Conservation (phyloP, 306 rosid genomes). For the Acacia confusa region DNA sequence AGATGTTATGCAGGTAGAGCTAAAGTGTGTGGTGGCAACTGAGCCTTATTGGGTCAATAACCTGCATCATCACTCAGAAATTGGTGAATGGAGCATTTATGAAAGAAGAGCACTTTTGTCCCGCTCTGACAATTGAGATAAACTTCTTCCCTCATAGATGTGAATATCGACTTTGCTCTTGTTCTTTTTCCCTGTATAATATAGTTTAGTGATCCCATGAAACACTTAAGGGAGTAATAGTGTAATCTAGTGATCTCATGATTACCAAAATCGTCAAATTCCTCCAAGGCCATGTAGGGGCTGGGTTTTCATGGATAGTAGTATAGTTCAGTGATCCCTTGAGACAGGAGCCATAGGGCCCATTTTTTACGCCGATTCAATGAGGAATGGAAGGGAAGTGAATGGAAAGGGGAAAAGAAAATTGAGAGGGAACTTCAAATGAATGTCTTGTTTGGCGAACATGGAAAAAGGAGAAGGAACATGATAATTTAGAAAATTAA, state of each 20-base stretch:
- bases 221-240: neutral
- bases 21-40: constrained; percentile 8
- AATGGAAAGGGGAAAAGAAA: no score
- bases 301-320: neutral
- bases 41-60: constrained; percentile 14
- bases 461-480: no score
- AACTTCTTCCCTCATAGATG: neutral
- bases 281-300: neutral
- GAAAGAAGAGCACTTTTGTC: neutral
- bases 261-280: constrained; percentile 1
- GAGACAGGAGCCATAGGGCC: neutral
- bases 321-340: constrained; percentile 8
- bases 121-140: neutral
- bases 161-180: constrained; percentile 16
- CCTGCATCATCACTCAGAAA: constrained; percentile 24
- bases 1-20: constrained; percentile 30
- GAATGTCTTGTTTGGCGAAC: no score
- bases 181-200: neutral
- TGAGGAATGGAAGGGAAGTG: no score
- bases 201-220: constrained; percentile 17
- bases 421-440: no score
- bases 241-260: neutral
- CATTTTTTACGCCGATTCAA: no score
- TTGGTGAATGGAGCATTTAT: constrained; percentile 22
- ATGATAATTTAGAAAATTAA: no score